A percentile compares a stretch with the other conserved stretches of the same genome.
Evolutionary conservation across 306 rosid species (phyloP).

Genomic region (Quercus bicolor): DNA sequence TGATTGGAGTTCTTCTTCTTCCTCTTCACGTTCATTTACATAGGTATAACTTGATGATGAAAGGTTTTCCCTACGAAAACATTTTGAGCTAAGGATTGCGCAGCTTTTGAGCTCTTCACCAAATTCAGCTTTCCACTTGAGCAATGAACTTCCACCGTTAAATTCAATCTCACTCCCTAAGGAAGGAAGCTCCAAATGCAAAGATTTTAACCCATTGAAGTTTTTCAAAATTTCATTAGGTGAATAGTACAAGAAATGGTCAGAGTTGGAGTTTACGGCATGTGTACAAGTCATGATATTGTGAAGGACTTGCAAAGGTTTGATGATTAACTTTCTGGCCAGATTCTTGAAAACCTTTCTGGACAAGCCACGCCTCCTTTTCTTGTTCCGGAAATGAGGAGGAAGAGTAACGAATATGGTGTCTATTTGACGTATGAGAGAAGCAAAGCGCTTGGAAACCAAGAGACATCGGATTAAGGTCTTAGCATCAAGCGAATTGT

Average conservation of each 20-base stretch:
- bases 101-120: constrained; percentile 29
- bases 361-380: too few relatives aligned
- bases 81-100: constrained; percentile 32
- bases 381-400: too few relatives aligned
- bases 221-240: constrained; percentile 23
- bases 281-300: not conserved
- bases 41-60: not conserved
- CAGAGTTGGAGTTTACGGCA: not conserved
- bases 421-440: too few relatives aligned
- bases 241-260: constrained; percentile 10
- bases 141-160: constrained; percentile 8
- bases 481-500: too few relatives aligned
- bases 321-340: too few relatives aligned
- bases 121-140: constrained; percentile 43
- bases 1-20: not conserved
- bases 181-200: constrained; percentile 27
- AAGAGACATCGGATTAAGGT: too few relatives aligned
- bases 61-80: constrained; percentile 18
- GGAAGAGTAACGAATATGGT: too few relatives aligned
- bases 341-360: too few relatives aligned
- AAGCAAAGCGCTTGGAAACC: too few relatives aligned
- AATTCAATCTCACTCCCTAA: constrained; percentile 14
- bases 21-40: not conserved
- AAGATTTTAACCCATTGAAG: constrained; percentile 10
- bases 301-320: too few relatives aligned